phyloP scores from a whole-genome alignment of 768 basidiomycete species.

The Panus rudis region DNA sequence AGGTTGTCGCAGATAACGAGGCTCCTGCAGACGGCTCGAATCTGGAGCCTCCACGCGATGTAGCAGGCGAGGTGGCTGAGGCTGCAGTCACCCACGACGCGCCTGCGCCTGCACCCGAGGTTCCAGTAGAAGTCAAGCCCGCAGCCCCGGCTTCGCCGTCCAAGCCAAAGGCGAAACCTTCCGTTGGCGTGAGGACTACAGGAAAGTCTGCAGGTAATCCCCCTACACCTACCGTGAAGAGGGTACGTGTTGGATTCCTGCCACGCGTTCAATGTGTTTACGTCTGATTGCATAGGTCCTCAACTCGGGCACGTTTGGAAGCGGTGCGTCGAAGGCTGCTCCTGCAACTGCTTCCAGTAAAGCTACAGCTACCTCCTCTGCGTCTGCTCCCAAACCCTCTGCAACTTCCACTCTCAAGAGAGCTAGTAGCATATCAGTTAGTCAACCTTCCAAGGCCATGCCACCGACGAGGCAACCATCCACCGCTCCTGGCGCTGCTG shows the following conservation, averaged over 20 bases:
- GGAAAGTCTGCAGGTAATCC: conserved; percentile 39
- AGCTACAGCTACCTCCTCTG: conserved; percentile 25
- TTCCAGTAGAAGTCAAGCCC: no score
- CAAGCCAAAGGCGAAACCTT: conserved; percentile 20
- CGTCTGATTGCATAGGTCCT: conserved; percentile 40
- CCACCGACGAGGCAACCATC: conserved; percentile 10
- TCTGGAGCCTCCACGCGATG: conserved; percentile 6
- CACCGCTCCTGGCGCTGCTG: conserved; percentile 19
- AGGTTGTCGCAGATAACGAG: conserved; percentile 10
- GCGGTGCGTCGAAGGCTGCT: conserved; percentile 42
- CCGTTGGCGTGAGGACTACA: conserved; percentile 35
- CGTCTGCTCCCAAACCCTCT: conserved; percentile 30
- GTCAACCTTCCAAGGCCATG: conserved; percentile 25
- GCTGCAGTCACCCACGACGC: conserved; percentile 13
- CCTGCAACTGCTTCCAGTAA: conserved; percentile 34
- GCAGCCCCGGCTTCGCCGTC: conserved; percentile 12
- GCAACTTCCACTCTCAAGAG: conserved; percentile 31
- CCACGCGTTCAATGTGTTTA: conserved; percentile 16
- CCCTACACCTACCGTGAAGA: conserved; percentile 58
- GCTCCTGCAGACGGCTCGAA: conserved; percentile 12
- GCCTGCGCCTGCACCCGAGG: conserved; percentile 13
- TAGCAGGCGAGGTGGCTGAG: conserved; percentile 23
- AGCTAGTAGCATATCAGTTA: conserved; percentile 31
- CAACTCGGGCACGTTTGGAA: conserved; percentile 59
- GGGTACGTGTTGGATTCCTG: conserved; percentile 37